phyloP scores from a whole-genome alignment of 2,329 filamentous ascomycete species.

The Aspergillus sojae region DNA sequence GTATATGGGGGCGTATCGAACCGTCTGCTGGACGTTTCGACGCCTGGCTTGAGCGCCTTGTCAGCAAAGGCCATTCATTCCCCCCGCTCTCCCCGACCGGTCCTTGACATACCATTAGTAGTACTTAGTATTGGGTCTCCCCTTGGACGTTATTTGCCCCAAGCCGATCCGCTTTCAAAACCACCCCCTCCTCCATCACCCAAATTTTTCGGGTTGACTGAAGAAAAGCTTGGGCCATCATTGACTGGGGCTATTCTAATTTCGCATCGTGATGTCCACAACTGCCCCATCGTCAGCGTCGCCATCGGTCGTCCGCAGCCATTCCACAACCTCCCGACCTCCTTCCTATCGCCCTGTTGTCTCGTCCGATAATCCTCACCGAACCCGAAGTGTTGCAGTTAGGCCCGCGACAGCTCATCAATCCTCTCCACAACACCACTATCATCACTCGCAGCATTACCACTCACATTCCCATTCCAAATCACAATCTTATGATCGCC shows the following conservation, averaged over 20 bases:
- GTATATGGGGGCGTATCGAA: conserved; percentile 22
- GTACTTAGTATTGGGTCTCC: conserved; percentile 7
- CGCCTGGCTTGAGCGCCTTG: conserved; percentile 22
- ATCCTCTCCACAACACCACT: conserved; percentile 34
- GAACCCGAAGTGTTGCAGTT: conserved; percentile 49
- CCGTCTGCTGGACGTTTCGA: conserved; percentile 16
- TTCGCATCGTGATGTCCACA: conserved; percentile 45
- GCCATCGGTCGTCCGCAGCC: conserved; percentile 52
- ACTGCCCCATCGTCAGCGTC: conserved; percentile 49
- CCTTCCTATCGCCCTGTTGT: conserved; percentile 40
- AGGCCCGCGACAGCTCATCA: conserved; percentile 43
- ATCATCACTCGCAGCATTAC: conserved; percentile 32
- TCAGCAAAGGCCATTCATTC: conserved; percentile 25
- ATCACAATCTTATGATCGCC: conserved; percentile 48
- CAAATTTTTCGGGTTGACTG: conserved; percentile 12
- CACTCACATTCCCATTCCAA: conserved; percentile 41
- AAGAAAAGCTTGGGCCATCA: conserved; percentile 2
- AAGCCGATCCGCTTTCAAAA: conserved; percentile 7
- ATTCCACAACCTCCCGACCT: conserved; percentile 52
- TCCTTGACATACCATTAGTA: conserved; percentile 9
- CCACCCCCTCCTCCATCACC: conserved; percentile 6
- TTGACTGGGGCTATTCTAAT: conserved; percentile 14
- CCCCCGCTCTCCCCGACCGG: conserved; percentile 27
- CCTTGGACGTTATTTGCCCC: conserved; percentile 17
- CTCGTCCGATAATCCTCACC: conserved; percentile 47